Evolutionary conservation across 257 asterid species (phyloP).

Genomic region (Anisodus tanguticus): DNA sequence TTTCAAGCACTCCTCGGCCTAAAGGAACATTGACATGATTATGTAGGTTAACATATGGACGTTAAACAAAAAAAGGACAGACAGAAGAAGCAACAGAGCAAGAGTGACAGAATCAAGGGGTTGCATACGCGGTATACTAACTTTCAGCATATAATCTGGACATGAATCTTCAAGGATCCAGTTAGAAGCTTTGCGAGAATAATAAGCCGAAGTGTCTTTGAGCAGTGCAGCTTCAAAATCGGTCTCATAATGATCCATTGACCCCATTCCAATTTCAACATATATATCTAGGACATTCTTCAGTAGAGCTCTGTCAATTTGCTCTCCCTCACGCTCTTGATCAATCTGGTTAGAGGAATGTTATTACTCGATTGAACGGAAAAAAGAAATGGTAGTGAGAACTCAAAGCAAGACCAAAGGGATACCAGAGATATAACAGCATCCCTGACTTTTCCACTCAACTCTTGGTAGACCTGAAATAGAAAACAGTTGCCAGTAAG

Average conservation of each 20-base stretch:
- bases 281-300: slow-evolving; percentile 93
- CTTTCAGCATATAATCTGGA: slow-evolving; percentile 97
- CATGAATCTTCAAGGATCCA: slow-evolving; percentile 99
- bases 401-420: slow-evolving; percentile 22
- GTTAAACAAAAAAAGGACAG: slow-evolving; percentile 13
- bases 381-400: background rate
- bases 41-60: background rate
- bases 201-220: slow-evolving; percentile 86
- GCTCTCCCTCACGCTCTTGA: slow-evolving; percentile 99
- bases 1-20: slow-evolving; percentile 94
- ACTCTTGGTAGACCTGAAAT: slow-evolving; percentile 82
- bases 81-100: background rate
- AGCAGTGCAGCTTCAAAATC: slow-evolving; percentile 91
- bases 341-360: slow-evolving; percentile 60
- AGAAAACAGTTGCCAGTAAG: slow-evolving; percentile 26
- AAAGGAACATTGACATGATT: slow-evolving; percentile 33
- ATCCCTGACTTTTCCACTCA: slow-evolving; percentile 81
- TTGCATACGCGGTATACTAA: slow-evolving; percentile 35
- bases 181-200: slow-evolving; percentile 95
- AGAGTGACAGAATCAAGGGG: slow-evolving; percentile 7
- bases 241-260: slow-evolving; percentile 79
- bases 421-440: slow-evolving; percentile 94
- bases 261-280: slow-evolving; percentile 98
- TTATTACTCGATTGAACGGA: slow-evolving; percentile 15
- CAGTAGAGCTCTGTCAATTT: slow-evolving; percentile 86